A percentile compares a stretch with the other conserved stretches of the same genome.
Conservation (phyloP, 2,329 filamentous ascomycete genomes). For the Ustilaginoidea virens region DNA sequence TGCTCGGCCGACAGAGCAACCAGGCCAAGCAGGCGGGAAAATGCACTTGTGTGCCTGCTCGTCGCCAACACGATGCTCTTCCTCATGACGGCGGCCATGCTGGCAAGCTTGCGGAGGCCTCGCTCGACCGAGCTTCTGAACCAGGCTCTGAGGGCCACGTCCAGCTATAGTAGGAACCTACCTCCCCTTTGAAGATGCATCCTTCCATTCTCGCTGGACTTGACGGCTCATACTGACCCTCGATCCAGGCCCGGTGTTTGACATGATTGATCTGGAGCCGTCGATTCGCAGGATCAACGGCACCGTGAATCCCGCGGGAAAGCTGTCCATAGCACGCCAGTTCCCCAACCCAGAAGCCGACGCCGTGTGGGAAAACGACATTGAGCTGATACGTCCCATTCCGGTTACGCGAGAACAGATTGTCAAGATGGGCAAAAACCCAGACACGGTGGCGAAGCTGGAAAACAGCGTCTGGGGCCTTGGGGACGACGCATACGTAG, state of each 20-base stretch:
- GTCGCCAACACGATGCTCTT: not conserved
- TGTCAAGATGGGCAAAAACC: constrained; percentile 2
- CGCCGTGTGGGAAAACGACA: constrained; percentile 1
- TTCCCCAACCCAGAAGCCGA: not conserved
- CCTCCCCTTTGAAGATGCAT: no score
- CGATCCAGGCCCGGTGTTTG: constrained; percentile 1
- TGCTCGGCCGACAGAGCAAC: no score
- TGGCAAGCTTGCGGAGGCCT: not conserved
- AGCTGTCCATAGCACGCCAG: constrained; percentile 1
- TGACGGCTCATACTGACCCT: no score
- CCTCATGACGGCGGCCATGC: not conserved
- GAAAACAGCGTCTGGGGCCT: constrained; percentile 1
- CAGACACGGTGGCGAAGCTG: constrained; percentile 2
- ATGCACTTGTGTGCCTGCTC: no score
- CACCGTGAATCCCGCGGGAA: not conserved
- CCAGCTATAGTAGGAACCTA: constrained; percentile 1
- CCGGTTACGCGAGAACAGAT: not conserved
- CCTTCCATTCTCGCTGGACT: no score
- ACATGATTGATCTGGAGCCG: constrained; percentile 2
- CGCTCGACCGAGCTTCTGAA: not conserved
- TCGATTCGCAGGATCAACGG: not conserved
- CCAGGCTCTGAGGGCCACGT: not conserved
- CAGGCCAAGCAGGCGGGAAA: no score
- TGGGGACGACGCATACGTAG: constrained; percentile 2
- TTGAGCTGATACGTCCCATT: not conserved